Evolutionary conservation across 139 green algal genomes (phyloP), one percentile per base, ranked within the genome.

Genomic region (Chlorella sp.): DNA sequence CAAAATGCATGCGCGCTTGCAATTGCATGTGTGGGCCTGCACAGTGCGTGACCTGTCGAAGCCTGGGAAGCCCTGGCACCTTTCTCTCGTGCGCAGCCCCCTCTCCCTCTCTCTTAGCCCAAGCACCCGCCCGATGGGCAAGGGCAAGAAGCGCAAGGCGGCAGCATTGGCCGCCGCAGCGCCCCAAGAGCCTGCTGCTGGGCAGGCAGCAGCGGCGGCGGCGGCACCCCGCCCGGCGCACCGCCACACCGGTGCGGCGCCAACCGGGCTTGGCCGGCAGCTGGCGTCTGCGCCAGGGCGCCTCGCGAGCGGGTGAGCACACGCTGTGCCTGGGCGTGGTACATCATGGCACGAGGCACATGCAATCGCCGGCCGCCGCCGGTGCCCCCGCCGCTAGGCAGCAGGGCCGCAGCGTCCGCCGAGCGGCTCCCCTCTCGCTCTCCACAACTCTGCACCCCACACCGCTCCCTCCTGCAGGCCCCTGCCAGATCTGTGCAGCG

Each of bases 81-180:
- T n/a, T n/a, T n/a, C n/a, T n/a, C n/a, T n/a, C n/a, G n/a, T n/a
- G n/a, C n/a, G n/a, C n/a, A n/a, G n/a, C n/a, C n/a, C n/a, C n/a
- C n/a, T n/a, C n/a, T n/a, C n/a, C n/a, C n/a, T n/a, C n/a, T n/a
- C n/a, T n/a, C n/a, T n/a, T n/a, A n/a, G n/a, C n/a, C n/a, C n/a
- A n/a, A n/a, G n/a, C n/a, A n/a, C n/a, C n/a, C n/a, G n/a, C n/a
- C n/a, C n/a, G 11, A 54, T 54, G 46, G 46, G 70, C 38, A 48
- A n/a, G 22, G 41, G 40, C 70, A 76, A 76, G 41, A 51, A 48
- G 70, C 70, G 40, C 70, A 76, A 51, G 40, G 70, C 70, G 34
- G 70, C 70, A 36, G 70, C 38, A 8, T 32, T 69, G 60, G 60
- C 46, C 8, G 8, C 65, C 19, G 65, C 65, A 2, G 60, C 22